phyloP scores from a whole-genome alignment of 257 asterid genomes.

The Nicotiana paniculata region DNA sequence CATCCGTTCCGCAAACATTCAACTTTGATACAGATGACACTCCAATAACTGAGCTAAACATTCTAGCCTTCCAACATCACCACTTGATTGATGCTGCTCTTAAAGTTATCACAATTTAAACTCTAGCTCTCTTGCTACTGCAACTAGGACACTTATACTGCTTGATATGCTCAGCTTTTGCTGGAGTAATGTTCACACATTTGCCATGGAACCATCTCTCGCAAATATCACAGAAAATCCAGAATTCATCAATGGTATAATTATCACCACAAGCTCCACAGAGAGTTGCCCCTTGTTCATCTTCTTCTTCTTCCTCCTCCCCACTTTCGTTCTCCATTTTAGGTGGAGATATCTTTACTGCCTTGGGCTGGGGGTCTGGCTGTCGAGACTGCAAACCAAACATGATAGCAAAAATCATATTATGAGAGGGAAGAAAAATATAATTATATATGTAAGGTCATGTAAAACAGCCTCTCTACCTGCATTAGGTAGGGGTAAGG shows the following conservation, averaged over 20 bases:
- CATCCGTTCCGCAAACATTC: conserved; percentile 25
- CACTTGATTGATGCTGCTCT: neutral
- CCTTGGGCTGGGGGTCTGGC: conserved; percentile 30
- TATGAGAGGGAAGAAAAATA: neutral
- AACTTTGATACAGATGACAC: conserved; percentile 12
- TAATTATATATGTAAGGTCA: neutral
- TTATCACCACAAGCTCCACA: conserved; percentile 61
- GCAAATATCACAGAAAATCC: conserved; percentile 7
- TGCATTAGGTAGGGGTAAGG: no score
- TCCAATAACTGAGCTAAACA: conserved; percentile 1
- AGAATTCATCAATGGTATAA: conserved; percentile 42
- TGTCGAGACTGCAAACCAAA: conserved; percentile 25
- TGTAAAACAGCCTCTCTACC: neutral
- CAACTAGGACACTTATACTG: conserved; percentile 11
- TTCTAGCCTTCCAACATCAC: conserved; percentile 16
- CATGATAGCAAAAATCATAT: neutral
- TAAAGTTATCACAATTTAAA: neutral
- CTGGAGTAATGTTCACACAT: conserved; percentile 11
- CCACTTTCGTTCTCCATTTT: conserved; percentile 42
- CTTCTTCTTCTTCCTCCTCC: conserved; percentile 42
- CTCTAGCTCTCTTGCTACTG: conserved; percentile 10
- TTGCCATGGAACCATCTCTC: conserved; percentile 14
- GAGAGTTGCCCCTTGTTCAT: conserved; percentile 45
- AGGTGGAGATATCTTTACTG: conserved; percentile 23
- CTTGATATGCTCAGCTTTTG: conserved; percentile 8